Percentiles rank a stretch among this genome's conserved stretches.
Evolutionary conservation across 2,329 filamentous ascomycete genomes (phyloP).

Genomic region (Coniochaeta prunicola): DNA sequence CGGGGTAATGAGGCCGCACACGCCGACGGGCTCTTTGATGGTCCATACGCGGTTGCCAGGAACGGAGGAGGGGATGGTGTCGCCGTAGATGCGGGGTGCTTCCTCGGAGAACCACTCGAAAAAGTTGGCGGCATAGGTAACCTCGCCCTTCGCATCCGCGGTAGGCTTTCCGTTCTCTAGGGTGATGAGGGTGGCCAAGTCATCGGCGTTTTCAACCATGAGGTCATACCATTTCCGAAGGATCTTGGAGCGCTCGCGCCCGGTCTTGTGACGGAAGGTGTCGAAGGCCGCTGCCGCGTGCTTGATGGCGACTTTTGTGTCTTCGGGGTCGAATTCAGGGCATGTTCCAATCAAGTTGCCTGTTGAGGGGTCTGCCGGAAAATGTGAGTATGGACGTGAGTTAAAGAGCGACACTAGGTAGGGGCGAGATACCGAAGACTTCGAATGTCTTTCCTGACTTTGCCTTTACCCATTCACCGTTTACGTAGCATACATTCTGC

Average conservation of each 20-base stretch:
- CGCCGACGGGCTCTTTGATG: slow-evolving; percentile 76
- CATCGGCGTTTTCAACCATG: slow-evolving; percentile 70
- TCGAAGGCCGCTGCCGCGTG: slow-evolving; percentile 74
- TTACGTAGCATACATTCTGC: slow-evolving; percentile 73
- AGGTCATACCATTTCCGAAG: slow-evolving; percentile 77
- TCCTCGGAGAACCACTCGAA: slow-evolving; percentile 80
- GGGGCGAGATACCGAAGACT: slow-evolving; percentile 51
- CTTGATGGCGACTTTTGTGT: slow-evolving; percentile 74
- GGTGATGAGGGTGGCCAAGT: slow-evolving; percentile 76
- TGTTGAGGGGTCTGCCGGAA: slow-evolving; percentile 65
- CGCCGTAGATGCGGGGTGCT: slow-evolving; percentile 66
- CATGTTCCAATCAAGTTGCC: slow-evolving; percentile 73
- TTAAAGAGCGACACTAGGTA: not conserved
- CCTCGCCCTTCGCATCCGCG: slow-evolving; percentile 66
- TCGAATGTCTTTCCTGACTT: slow-evolving; percentile 88
- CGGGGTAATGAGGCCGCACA: slow-evolving; percentile 76
- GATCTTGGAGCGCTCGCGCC: slow-evolving; percentile 66
- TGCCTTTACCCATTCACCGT: slow-evolving; percentile 86
- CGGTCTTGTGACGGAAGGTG: slow-evolving; percentile 63
- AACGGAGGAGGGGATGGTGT: slow-evolving; percentile 63
- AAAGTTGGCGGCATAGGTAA: slow-evolving; percentile 66
- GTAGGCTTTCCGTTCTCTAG: slow-evolving; percentile 87
- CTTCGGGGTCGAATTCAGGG: slow-evolving; percentile 74
- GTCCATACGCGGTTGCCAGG: slow-evolving; percentile 70
- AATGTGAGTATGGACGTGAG: not conserved